These are phyloP conservation scores for Fonsecaea nubica DNA, from an alignment of 2,329 filamentous ascomycete genomes.

Conservation along the genomic window DNA sequence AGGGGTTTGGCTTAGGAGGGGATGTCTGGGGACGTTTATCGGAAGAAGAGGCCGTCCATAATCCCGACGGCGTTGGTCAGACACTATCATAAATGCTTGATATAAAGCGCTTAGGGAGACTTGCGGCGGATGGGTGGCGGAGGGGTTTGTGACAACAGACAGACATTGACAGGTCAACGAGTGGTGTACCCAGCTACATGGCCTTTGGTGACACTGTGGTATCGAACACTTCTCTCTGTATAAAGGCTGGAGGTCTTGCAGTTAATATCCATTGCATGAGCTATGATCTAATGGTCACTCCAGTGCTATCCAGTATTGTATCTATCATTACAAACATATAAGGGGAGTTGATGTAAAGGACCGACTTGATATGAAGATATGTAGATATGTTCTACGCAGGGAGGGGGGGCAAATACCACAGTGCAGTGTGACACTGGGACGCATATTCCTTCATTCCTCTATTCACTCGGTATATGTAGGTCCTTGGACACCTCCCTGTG, in stretches of 20 bases:
- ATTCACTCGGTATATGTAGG: too few relatives aligned
- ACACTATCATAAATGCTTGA: not conserved
- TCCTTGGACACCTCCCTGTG: too few relatives aligned
- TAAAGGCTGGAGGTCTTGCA: too few relatives aligned
- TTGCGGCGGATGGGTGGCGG: not conserved
- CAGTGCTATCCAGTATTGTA: too few relatives aligned
- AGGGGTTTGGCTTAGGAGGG: constrained; percentile 38
- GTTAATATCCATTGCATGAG: too few relatives aligned
- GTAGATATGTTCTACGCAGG: too few relatives aligned
- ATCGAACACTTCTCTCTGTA: not conserved
- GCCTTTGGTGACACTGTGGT: not conserved
- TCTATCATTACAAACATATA: too few relatives aligned
- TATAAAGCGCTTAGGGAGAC: not conserved
- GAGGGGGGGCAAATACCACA: too few relatives aligned
- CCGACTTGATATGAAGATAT: too few relatives aligned
- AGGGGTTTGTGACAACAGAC: not conserved
- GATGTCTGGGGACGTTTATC: constrained; percentile 36
- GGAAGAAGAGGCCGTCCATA: constrained; percentile 26
- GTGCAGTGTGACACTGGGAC: too few relatives aligned
- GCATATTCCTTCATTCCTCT: too few relatives aligned
- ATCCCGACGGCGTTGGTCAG: not conserved
- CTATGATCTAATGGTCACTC: not conserved
- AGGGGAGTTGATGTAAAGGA: too few relatives aligned
- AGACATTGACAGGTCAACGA: not conserved
- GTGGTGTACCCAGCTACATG: not conserved